Conservation (phyloP, 2,329 filamentous ascomycete genomes). For the Exophiala oligosperma region DNA sequence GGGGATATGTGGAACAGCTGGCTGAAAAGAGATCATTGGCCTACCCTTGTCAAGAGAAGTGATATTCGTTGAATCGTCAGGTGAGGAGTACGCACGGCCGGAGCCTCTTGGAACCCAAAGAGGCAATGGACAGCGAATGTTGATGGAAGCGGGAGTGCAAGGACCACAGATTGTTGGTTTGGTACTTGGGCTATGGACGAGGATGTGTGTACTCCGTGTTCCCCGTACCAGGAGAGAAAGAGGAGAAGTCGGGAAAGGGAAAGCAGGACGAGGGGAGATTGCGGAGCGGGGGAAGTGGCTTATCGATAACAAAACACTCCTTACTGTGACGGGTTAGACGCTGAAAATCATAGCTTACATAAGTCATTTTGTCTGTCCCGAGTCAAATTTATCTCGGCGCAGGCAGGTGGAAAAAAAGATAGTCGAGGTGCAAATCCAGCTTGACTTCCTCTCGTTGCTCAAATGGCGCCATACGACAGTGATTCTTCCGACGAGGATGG, state of each 20-base stretch:
- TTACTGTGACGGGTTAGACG: slow-evolving; percentile 1
- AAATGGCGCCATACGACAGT: slow-evolving; percentile 79
- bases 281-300: neutral
- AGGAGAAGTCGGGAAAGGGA: neutral
- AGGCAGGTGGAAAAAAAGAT: neutral
- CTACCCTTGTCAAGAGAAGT: neutral
- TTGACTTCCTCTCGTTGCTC: neutral
- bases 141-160: too few relatives aligned
- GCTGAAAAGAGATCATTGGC: slow-evolving; percentile 9
- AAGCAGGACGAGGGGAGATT: neutral
- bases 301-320: neutral
- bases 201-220: too few relatives aligned
- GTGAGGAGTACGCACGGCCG: slow-evolving; percentile 18
- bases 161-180: too few relatives aligned
- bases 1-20: slow-evolving; percentile 1
- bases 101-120: slow-evolving; percentile 1
- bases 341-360: slow-evolving; percentile 12
- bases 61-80: neutral
- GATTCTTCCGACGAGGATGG: slow-evolving; percentile 70
- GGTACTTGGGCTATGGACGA: too few relatives aligned
- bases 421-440: neutral
- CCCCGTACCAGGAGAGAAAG: neutral
- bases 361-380: slow-evolving; percentile 2
- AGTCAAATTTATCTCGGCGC: neutral
- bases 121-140: neutral